Percentiles rank a stretch among this genome's conserved stretches.
Conservation (phyloP, 495 filamentous ascomycete species). For the Penicillium cataractarum region DNA sequence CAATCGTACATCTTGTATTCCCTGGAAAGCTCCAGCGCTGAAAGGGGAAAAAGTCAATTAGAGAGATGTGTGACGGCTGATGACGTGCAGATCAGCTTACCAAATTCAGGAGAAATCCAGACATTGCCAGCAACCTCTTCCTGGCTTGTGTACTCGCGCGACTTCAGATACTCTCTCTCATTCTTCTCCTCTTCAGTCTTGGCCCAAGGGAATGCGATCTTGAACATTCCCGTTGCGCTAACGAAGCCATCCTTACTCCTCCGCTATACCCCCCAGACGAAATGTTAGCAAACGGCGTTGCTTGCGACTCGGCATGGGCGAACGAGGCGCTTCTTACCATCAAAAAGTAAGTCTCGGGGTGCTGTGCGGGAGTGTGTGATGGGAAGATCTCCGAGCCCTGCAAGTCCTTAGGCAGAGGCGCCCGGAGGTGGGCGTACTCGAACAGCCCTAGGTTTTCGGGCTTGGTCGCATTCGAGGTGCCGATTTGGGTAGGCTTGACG, state of each 20-base stretch:
- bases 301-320: not conserved
- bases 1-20: conserved; percentile 83
- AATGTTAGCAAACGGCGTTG: conserved; percentile 10
- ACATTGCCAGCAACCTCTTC: conserved; percentile 97
- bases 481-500: conserved; percentile 70
- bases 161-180: conserved; percentile 86
- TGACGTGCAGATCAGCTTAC: conserved; percentile 46
- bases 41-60: not conserved
- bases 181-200: conserved; percentile 78
- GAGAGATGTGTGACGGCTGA: conserved; percentile 7
- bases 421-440: conserved; percentile 93
- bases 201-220: conserved; percentile 95
- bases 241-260: conserved; percentile 93
- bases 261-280: conserved; percentile 52
- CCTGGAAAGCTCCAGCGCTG: conserved; percentile 80
- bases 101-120: conserved; percentile 85
- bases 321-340: conserved; percentile 64
- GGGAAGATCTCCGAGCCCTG: conserved; percentile 89
- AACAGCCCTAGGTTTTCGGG: conserved; percentile 77
- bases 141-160: conserved; percentile 71
- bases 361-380: conserved; percentile 53
- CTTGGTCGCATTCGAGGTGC: conserved; percentile 67
- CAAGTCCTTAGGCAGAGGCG: conserved; percentile 85
- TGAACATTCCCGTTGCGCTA: conserved; percentile 99
- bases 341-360: conserved; percentile 90